A percentile compares a stretch with the other conserved stretches of the same genome.
phyloP scores from a whole-genome alignment of 768 basidiomycete species.

The Leccinum variicolor region DNA sequence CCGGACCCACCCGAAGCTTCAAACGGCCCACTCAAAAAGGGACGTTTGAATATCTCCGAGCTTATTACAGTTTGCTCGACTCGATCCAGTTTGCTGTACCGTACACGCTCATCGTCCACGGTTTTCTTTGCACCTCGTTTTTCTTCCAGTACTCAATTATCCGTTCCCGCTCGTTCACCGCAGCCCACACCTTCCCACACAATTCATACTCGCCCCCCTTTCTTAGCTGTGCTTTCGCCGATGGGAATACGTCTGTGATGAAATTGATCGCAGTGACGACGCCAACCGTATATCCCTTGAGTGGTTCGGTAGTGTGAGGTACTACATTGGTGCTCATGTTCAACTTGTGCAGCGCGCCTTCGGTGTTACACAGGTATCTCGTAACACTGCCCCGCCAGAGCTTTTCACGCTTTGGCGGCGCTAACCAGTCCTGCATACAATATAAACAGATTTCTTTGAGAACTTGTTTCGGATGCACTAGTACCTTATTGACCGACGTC shows the following conservation, averaged over 20 bases:
- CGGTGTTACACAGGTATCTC: constrained; percentile 22
- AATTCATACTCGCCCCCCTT: constrained; percentile 13
- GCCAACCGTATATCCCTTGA: constrained; percentile 14
- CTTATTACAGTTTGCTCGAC: neutral
- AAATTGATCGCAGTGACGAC: constrained; percentile 20
- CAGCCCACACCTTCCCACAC: constrained; percentile 13
- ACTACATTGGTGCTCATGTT: constrained; percentile 9
- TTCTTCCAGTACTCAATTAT: constrained; percentile 16
- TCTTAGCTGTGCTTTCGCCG: constrained; percentile 5
- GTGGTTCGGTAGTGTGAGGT: constrained; percentile 6
- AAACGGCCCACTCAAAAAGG: too few species aligned
- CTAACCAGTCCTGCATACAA: constrained; percentile 19
- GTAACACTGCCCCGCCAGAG: constrained; percentile 17
- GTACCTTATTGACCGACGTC: constrained; percentile 8
- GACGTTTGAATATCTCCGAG: constrained; percentile 38
- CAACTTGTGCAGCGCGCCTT: constrained; percentile 15
- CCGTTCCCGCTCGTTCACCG: constrained; percentile 13
- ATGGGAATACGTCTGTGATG: constrained; percentile 22
- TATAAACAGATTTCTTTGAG: neutral
- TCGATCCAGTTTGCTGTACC: constrained; percentile 22
- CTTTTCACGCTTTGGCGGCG: constrained; percentile 18
- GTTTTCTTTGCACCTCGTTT: constrained; percentile 7
- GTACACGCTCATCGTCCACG: constrained; percentile 14
- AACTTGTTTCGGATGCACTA: neutral
- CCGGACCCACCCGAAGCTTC: too few species aligned